A percentile compares a stretch with the other conserved stretches of the same genome.
These are phyloP conservation scores for Lactarius pseudohatsudake DNA, from an alignment of 768 basidiomycete species.

Conservation along the genomic window DNA sequence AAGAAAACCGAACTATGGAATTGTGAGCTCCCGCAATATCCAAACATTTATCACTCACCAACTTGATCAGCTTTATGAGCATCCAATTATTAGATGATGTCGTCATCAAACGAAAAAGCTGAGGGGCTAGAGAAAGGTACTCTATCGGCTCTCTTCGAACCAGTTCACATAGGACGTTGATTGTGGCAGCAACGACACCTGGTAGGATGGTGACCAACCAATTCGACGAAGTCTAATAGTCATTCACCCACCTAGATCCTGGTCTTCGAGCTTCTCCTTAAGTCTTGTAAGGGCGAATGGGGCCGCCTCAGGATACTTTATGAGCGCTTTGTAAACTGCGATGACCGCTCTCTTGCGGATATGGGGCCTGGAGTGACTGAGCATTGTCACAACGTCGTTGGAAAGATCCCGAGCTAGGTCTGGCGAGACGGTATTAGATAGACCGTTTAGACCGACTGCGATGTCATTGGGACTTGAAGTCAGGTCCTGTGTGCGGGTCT, in stretches of 20 bases:
- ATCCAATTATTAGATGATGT: slow-evolving; percentile 99
- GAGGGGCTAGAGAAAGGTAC: slow-evolving; percentile 86
- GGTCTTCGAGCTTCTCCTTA: slow-evolving; percentile 77
- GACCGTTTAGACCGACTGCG: slow-evolving; percentile 75
- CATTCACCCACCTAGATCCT: slow-evolving; percentile 57
- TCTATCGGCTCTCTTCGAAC: slow-evolving; percentile 76
- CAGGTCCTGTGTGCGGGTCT: slow-evolving; percentile 60
- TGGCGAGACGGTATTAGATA: slow-evolving; percentile 79
- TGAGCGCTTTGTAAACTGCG: slow-evolving; percentile 74
- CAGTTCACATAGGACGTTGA: slow-evolving; percentile 93
- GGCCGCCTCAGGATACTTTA: slow-evolving; percentile 79
- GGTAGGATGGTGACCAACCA: slow-evolving; percentile 33
- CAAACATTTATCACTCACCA: slow-evolving; percentile 51
- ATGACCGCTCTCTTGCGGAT: slow-evolving; percentile 91
- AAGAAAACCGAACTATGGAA: slow-evolving; percentile 80
- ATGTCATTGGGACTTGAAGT: slow-evolving; percentile 73
- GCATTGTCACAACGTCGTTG: slow-evolving; percentile 79
- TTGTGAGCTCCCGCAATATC: slow-evolving; percentile 3
- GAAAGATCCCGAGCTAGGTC: slow-evolving; percentile 91
- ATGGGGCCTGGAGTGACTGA: slow-evolving; percentile 84
- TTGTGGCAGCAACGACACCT: slow-evolving; percentile 93
- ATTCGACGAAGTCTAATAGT: neutral
- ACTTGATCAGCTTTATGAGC: slow-evolving; percentile 97
- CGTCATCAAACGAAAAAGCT: slow-evolving; percentile 88
- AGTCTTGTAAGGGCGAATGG: slow-evolving; percentile 65